A percentile compares a stretch with the other conserved stretches of the same genome.
phyloP scores from a whole-genome alignment of 2,329 filamentous ascomycete species.

The Verticillium longisporum region DNA sequence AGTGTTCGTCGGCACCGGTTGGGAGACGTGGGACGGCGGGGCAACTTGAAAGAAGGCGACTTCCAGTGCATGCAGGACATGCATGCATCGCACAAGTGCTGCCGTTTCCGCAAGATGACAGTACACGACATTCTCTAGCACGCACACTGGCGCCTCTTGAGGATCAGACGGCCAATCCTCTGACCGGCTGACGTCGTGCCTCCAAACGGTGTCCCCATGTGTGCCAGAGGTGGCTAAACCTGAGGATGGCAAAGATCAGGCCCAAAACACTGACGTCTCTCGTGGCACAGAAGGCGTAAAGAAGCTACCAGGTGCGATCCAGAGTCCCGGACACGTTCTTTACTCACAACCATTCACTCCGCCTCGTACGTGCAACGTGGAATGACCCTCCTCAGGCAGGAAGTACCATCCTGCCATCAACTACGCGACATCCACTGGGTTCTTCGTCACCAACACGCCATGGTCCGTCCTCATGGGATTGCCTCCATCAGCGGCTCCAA shows the following conservation, averaged over 20 bases:
- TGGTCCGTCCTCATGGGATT: slow-evolving; percentile 28
- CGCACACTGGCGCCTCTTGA: too few species aligned
- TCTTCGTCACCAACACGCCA: slow-evolving; percentile 36
- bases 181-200: background rate
- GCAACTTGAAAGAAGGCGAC: slow-evolving; percentile 13
- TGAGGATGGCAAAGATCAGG: background rate
- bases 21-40: slow-evolving; percentile 41
- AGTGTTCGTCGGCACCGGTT: slow-evolving; percentile 51
- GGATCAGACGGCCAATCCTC: too few species aligned
- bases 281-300: background rate
- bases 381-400: slow-evolving; percentile 38
- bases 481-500: slow-evolving; percentile 38
- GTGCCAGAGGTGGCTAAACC: background rate
- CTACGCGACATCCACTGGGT: slow-evolving; percentile 38
- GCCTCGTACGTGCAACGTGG: slow-evolving; percentile 41
- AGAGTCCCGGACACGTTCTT: background rate
- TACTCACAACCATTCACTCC: background rate
- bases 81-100: slow-evolving; percentile 20
- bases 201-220: background rate
- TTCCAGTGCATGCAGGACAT: slow-evolving; percentile 25
- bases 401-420: slow-evolving; percentile 37
- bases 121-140: slow-evolving; percentile 31
- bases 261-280: background rate
- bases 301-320: background rate
- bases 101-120: slow-evolving; percentile 29